A percentile compares a stretch with the other conserved stretches of the same genome.
Conservation (phyloP, 176 grass and related monocot species). For the Carex littledalei region DNA sequence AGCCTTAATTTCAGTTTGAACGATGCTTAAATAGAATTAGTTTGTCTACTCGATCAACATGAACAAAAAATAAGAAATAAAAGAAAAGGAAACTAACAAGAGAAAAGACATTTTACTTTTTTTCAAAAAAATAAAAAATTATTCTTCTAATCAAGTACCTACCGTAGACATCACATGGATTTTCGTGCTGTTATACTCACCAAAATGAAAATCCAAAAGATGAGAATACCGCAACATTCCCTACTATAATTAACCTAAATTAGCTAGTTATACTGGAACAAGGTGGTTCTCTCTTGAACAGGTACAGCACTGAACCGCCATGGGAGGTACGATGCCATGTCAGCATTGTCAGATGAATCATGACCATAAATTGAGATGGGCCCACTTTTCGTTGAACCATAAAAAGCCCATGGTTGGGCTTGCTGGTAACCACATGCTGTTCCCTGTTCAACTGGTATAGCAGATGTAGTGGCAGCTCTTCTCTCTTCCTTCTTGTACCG, state of each 20-base stretch:
- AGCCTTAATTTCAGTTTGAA: neutral
- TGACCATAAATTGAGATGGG: slow-evolving; percentile 6
- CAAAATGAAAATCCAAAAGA: slow-evolving; percentile 3
- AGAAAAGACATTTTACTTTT: neutral
- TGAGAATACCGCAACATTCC: neutral
- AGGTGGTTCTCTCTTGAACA: slow-evolving; percentile 9
- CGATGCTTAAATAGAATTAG: neutral
- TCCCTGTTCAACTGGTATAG: slow-evolving; percentile 9
- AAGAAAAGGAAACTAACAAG: neutral
- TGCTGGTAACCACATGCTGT: slow-evolving; percentile 22
- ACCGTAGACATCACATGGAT: neutral
- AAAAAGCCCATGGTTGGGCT: slow-evolving; percentile 18
- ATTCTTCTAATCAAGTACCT: neutral
- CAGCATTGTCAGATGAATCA: neutral
- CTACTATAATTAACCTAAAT: slow-evolving; percentile 2
- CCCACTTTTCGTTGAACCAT: neutral
- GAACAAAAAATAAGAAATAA: neutral
- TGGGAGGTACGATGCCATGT: slow-evolving; percentile 16
- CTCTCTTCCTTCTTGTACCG: slow-evolving; percentile 25
- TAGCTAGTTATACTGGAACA: slow-evolving; percentile 26
- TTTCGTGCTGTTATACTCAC: neutral
- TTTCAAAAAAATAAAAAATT: neutral
- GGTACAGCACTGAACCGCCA: slow-evolving; percentile 21
- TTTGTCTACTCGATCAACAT: neutral
- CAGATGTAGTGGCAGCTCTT: slow-evolving; percentile 8